Evolutionary conservation across 371 early-diverging fungal species (phyloP).

Genomic region (Apophysomyces sp.): DNA sequence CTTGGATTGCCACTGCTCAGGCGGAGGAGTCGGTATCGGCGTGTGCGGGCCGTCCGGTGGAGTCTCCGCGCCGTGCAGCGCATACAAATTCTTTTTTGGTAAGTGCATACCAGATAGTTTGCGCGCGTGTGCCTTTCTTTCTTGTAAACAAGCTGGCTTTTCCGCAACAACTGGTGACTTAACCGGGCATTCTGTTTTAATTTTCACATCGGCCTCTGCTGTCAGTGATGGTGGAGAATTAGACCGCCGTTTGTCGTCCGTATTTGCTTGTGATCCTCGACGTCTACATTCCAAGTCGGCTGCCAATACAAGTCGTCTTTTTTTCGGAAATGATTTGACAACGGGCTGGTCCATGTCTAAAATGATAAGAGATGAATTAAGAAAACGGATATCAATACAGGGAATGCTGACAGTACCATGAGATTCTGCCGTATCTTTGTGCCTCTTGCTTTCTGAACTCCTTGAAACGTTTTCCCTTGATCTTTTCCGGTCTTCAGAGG

Average conservation of each 20-base stretch:
- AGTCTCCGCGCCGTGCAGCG: constrained; percentile 17
- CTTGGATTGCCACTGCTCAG: constrained; percentile 38
- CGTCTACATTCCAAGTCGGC: constrained; percentile 19
- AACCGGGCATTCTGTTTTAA: not conserved
- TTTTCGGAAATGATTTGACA: constrained; percentile 18
- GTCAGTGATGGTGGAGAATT: not conserved
- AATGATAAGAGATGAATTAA: no score
- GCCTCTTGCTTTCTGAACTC: not conserved
- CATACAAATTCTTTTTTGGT: constrained; percentile 36
- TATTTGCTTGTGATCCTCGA: not conserved
- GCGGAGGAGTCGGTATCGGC: constrained; percentile 51
- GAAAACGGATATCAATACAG: not conserved
- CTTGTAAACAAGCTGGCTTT: not conserved
- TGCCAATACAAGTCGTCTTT: constrained; percentile 28
- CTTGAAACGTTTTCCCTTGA: not conserved
- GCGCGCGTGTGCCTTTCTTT: constrained; percentile 27
- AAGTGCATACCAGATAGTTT: constrained; percentile 37
- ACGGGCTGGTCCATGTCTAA: not conserved
- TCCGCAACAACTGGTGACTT: not conserved
- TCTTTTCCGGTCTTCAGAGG: not conserved
- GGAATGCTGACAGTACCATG: not conserved
- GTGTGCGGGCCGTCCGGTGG: constrained; percentile 43
- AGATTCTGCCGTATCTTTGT: not conserved
- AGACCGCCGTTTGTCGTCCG: not conserved
- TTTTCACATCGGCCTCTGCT: not conserved